A percentile compares a stretch with the other conserved stretches of the same genome.
These are phyloP conservation scores for Hericium rajendrae DNA, from an alignment of 768 basidiomycete genomes.

Conservation along the genomic window DNA sequence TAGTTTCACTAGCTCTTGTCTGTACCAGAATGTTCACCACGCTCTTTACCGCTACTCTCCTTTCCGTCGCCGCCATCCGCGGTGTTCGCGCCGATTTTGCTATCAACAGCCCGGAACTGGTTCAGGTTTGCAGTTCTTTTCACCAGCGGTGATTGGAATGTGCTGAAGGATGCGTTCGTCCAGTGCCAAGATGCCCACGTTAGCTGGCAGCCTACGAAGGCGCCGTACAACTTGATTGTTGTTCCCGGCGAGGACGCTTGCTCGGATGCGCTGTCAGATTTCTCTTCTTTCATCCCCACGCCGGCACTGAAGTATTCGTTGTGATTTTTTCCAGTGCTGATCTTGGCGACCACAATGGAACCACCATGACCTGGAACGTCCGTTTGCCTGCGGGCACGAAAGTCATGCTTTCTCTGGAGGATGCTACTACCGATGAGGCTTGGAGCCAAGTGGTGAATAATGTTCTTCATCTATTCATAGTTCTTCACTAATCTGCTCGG, in stretches of 20 bases:
- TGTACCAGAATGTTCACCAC: conserved; percentile 61
- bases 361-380: conserved; percentile 35
- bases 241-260: conserved; percentile 47
- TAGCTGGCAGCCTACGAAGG: conserved; percentile 38
- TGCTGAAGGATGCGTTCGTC: neutral
- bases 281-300: neutral
- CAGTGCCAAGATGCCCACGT: conserved; percentile 47
- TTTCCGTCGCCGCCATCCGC: conserved; percentile 44
- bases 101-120: conserved; percentile 40
- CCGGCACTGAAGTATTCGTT: neutral
- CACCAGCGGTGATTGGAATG: neutral
- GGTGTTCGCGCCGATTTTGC: conserved; percentile 45
- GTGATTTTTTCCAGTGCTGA: conserved; percentile 34
- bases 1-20: conserved; percentile 11
- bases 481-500: neutral
- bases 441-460: conserved; percentile 52
- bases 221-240: conserved; percentile 52
- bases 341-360: conserved; percentile 39
- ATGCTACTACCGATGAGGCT: conserved; percentile 45
- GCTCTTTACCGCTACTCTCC: conserved; percentile 65
- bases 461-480: neutral
- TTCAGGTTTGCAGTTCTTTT: conserved; percentile 33
- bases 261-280: conserved; percentile 46
- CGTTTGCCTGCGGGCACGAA: conserved; percentile 36
- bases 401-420: conserved; percentile 44